Evolutionary conservation across 768 basidiomycete genomes (phyloP).

Genomic region (Pisolithus albus): DNA sequence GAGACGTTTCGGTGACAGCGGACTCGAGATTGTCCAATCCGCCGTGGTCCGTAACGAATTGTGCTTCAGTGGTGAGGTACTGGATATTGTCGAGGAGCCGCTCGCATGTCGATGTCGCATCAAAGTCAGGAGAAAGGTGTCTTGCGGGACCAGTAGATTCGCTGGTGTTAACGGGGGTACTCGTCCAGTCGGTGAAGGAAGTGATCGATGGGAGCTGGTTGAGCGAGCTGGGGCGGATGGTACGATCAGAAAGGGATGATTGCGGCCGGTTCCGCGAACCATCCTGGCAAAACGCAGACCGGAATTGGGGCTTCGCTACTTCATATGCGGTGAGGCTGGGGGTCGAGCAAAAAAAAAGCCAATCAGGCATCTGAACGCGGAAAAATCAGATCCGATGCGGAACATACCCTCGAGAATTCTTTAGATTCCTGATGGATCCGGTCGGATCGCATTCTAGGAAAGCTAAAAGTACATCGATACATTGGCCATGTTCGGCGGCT

Average conservation of each 20-base stretch:
- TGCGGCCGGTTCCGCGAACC: slow-evolving; percentile 39
- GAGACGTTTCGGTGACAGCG: slow-evolving; percentile 42
- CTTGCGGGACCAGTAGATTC: slow-evolving; percentile 28
- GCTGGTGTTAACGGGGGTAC: slow-evolving; percentile 10
- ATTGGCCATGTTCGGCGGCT: slow-evolving; percentile 68
- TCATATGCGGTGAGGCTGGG: slow-evolving; percentile 63
- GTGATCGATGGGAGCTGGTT: slow-evolving; percentile 43
- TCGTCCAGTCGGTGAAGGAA: slow-evolving; percentile 34
- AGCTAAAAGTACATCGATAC: slow-evolving; percentile 53
- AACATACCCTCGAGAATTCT: slow-evolving; percentile 67
- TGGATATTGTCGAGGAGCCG: slow-evolving; percentile 51
- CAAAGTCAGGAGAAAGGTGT: slow-evolving; percentile 36
- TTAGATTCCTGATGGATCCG: slow-evolving; percentile 48
- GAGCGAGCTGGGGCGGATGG: slow-evolving; percentile 39
- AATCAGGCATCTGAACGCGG: not conserved
- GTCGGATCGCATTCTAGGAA: slow-evolving; percentile 60
- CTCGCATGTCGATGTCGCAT: slow-evolving; percentile 38
- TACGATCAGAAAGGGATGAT: slow-evolving; percentile 50
- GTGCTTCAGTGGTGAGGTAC: slow-evolving; percentile 36
- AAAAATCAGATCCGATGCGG: not conserved
- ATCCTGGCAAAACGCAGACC: slow-evolving; percentile 51
- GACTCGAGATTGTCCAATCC: slow-evolving; percentile 40
- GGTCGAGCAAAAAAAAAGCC: slow-evolving; percentile 8
- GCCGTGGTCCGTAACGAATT: slow-evolving; percentile 31
- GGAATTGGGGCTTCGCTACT: slow-evolving; percentile 61